Conservation (phyloP, 2,329 filamentous ascomycete species). For the Boeremia exigua region DNA sequence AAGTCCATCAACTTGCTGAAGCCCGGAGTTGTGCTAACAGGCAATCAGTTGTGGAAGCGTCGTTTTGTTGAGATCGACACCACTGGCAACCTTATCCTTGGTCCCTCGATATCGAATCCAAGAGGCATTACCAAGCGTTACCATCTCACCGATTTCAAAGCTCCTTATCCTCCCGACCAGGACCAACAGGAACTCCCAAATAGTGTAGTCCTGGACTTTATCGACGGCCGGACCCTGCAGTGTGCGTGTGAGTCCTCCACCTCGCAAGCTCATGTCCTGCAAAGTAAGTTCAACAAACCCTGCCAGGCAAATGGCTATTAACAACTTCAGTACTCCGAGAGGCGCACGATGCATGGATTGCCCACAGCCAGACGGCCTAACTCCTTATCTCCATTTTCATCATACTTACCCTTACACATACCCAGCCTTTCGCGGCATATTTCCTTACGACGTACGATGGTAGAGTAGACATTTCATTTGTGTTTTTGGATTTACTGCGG, state of each 20-base stretch:
- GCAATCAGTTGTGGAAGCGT: conserved; percentile 80
- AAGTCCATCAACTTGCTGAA: conserved; percentile 26
- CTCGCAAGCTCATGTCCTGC: conserved; percentile 45
- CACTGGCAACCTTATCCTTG: conserved; percentile 82
- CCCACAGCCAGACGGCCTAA: conserved; percentile 37
- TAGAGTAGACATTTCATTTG: conserved; percentile 17
- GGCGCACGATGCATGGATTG: conserved; percentile 47
- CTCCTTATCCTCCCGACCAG: conserved; percentile 82
- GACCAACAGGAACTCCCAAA: conserved; percentile 93
- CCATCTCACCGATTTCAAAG: conserved; percentile 82
- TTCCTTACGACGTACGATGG: conserved; percentile 18
- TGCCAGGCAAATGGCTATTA: conserved; percentile 9
- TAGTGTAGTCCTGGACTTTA: conserved; percentile 71
- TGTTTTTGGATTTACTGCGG: conserved; percentile 9
- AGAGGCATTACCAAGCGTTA: conserved; percentile 76
- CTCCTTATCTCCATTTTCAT: neutral
- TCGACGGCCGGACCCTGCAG: conserved; percentile 67
- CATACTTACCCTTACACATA: conserved; percentile 12
- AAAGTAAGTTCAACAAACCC: conserved; percentile 32
- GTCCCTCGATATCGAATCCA: conserved; percentile 68
- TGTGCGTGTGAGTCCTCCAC: conserved; percentile 56
- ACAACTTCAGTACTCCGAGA: conserved; percentile 41
- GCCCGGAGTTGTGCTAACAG: conserved; percentile 8
- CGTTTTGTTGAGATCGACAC: conserved; percentile 86
- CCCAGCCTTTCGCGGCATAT: conserved; percentile 11